Evolutionary conservation across 768 basidiomycete species (phyloP).

Genomic region (Dioszegia hungarica): DNA sequence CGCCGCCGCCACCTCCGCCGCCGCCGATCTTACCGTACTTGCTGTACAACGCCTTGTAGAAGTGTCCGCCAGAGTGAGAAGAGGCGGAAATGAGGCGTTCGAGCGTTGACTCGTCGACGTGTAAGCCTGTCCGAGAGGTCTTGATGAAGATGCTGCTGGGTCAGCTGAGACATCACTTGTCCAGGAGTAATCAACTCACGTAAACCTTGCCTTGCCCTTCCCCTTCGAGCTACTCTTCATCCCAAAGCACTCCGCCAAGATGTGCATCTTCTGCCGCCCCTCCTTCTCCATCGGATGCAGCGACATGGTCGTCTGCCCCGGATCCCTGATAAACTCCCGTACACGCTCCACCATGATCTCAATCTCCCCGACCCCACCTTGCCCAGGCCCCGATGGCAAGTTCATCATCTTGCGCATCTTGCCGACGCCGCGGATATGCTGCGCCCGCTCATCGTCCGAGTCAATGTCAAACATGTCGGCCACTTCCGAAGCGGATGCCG

Average conservation of each 20-base stretch:
- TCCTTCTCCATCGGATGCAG: conserved; percentile 75
- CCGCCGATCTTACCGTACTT: conserved; percentile 22
- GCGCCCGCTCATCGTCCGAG: conserved; percentile 18
- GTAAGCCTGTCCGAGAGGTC: conserved; percentile 59
- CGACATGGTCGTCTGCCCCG: conserved; percentile 57
- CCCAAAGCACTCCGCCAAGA: conserved; percentile 71
- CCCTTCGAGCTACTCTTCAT: conserved; percentile 73
- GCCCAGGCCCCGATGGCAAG: conserved; percentile 4
- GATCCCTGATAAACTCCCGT: conserved; percentile 61
- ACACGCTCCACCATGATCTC: conserved; percentile 54
- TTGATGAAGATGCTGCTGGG: conserved; percentile 58
- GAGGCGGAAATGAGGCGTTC: conserved; percentile 48
- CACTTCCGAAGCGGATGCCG: conserved; percentile 48
- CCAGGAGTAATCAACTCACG: conserved; percentile 47
- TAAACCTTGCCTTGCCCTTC: conserved; percentile 64
- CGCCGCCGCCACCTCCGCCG: too few relatives aligned
- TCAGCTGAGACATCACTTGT: not conserved
- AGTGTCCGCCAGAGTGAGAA: conserved; percentile 30
- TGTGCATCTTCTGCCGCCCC: conserved; percentile 68
- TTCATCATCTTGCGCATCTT: conserved; percentile 19
- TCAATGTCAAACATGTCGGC: conserved; percentile 64
- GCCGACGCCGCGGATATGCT: not conserved
- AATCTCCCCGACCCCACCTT: conserved; percentile 17
- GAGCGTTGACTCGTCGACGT: conserved; percentile 62
- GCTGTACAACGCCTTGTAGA: conserved; percentile 48